Conservation (phyloP, 805 yeast genomes). For the Kodamaea fukazawae region DNA sequence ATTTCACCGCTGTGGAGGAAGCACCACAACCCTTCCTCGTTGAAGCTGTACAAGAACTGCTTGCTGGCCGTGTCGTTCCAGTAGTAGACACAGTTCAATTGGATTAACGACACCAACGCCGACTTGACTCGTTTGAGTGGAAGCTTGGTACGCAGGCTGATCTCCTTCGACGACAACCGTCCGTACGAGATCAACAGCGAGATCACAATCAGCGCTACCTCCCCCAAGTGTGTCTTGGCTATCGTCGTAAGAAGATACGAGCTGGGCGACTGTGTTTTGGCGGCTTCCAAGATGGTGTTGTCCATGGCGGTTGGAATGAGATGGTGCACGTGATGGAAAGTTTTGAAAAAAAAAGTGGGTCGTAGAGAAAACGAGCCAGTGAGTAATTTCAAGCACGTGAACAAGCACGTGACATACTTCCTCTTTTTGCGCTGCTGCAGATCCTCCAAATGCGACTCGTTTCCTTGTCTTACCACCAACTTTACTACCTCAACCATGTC, state of each 20-base stretch:
- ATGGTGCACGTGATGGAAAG: no score
- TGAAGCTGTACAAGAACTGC: conserved; percentile 51
- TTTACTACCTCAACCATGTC: no score
- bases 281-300: conserved; percentile 15
- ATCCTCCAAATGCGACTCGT: no score
- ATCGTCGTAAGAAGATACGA: conserved; percentile 57
- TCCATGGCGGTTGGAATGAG: conserved; percentile 14
- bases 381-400: background rate
- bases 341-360: background rate
- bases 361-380: background rate
- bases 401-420: no score
- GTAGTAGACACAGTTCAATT: conserved; percentile 69
- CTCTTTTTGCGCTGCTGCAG: no score
- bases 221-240: conserved; percentile 61
- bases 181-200: conserved; percentile 66
- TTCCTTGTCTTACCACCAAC: no score
- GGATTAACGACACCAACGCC: conserved; percentile 72
- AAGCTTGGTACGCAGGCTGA: conserved; percentile 46
- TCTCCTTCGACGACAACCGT: conserved; percentile 55
- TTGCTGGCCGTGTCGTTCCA: conserved; percentile 47
- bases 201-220: conserved; percentile 63
- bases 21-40: conserved; percentile 60
- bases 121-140: conserved; percentile 54
- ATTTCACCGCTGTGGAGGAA: conserved; percentile 79
- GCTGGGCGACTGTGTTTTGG: conserved; percentile 59